phyloP scores from a whole-genome alignment of 495 filamentous ascomycete species.

The Aspergillus nanangensis region DNA sequence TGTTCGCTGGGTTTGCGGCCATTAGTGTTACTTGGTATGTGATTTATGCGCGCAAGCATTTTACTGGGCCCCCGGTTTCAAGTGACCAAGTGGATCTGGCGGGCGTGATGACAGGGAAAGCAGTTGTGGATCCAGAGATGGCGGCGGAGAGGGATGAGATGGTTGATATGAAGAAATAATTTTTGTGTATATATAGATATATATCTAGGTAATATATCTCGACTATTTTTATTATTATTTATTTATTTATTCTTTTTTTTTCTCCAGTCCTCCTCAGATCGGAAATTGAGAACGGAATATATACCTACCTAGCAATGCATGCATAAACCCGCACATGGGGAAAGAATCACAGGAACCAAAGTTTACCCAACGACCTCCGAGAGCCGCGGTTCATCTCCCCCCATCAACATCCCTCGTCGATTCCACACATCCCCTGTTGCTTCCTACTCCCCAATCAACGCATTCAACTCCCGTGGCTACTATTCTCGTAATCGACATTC shows the following conservation, averaged over 20 bases:
- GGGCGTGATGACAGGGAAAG: slow-evolving; percentile 33
- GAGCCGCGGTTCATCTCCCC: slow-evolving; percentile 30
- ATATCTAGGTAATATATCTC: not conserved
- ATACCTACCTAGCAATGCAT: too few relatives aligned
- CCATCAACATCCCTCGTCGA: slow-evolving; percentile 1
- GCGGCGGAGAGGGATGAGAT: slow-evolving; percentile 7
- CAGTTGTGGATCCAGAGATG: slow-evolving; percentile 17
- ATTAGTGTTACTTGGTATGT: slow-evolving; percentile 64
- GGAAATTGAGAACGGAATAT: too few relatives aligned
- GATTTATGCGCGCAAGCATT: slow-evolving; percentile 63
- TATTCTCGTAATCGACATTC: too few relatives aligned
- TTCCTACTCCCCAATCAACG: too few relatives aligned
- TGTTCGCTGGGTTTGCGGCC: slow-evolving; percentile 56
- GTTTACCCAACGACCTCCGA: slow-evolving; percentile 21
- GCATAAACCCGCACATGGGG: too few relatives aligned
- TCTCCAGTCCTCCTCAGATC: too few relatives aligned
- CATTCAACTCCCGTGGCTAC: too few relatives aligned
- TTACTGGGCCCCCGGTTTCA: slow-evolving; percentile 59
- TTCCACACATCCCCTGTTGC: slow-evolving; percentile 6
- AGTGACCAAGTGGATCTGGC: slow-evolving; percentile 33
- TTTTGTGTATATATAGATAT: not conserved
- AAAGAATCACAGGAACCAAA: not conserved
- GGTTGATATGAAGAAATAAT: slow-evolving; percentile 16
- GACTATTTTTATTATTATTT: not conserved
- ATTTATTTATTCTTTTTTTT: not conserved